A percentile compares a stretch with the other conserved stretches of the same genome.
Conservation (phyloP, 164 flowering plant species). For the Aristolochia fimbriata region DNA sequence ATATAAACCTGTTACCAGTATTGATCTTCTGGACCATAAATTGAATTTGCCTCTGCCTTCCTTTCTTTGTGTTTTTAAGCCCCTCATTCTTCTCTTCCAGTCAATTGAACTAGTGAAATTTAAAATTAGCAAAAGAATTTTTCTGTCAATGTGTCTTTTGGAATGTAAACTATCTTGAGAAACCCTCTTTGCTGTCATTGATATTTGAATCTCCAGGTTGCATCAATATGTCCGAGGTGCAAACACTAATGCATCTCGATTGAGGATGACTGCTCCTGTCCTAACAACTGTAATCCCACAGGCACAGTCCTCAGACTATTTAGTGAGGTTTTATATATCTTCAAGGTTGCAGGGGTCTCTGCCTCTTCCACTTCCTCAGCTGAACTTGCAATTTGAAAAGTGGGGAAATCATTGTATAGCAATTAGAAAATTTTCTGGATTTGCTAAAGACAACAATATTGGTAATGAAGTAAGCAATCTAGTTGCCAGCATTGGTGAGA, state of each 20-base stretch:
- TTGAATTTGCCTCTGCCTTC: no score
- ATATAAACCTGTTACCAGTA: no score
- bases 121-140: no score
- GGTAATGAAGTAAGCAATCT: constrained; percentile 39
- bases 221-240: constrained; percentile 5
- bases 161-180: no score
- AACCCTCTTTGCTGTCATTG: no score
- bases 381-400: constrained; percentile 33
- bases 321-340: constrained; percentile 51
- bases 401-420: constrained; percentile 52
- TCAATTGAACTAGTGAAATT: no score
- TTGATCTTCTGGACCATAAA: no score
- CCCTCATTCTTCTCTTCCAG: no score
- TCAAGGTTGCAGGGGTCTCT: constrained; percentile 49
- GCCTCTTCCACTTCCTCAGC: constrained; percentile 37
- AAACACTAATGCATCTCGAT: constrained; percentile 34
- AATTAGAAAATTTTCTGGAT: constrained; percentile 65
- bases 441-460: constrained; percentile 50
- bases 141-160: no score
- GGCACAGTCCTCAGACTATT: constrained; percentile 43
- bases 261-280: constrained; percentile 53
- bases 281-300: constrained; percentile 52
- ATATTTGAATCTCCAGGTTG: constrained; percentile 24
- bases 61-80: no score
- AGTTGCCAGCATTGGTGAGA: constrained; percentile 46